Base-by-base conservation (phyloP, 2,329 filamentous ascomycete genomes). In the Penicillium fuscoglaucum region DNA sequence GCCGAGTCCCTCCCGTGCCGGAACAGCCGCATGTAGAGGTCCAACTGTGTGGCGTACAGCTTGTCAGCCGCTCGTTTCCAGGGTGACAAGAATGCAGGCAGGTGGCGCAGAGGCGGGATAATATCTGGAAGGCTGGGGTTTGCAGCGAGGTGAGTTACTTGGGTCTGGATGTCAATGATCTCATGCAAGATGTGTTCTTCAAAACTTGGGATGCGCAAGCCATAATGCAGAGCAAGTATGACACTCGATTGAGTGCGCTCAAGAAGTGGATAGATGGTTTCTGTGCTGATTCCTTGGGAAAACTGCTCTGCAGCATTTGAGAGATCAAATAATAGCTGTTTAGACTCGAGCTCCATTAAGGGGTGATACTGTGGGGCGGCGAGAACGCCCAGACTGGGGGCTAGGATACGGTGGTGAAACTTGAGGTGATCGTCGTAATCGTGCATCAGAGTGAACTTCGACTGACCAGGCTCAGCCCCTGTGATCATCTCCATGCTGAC, bases 141-240 rank as follows among this genome's bases (percentile, higher is more conserved):
- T 8, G 80, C 77, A 51, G 77, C 73, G 13, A 68, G 55, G 59
- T 79, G 79, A 12, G 81, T 79, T 74, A 83, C 80, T 64, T 80
- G 78, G 33, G 75, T 70, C 64, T 83, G 78, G 8, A 79, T 72
- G 41, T 80, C 74, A 33, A 74, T 74, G 41, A 83, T 79, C 26
- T 83, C 78, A 53, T 77, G 69, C 6, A 82, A 74, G 24, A 80
- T 73, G 21, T 79, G 63, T 1, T 79, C 79, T 57, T 83, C 79
- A 61, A 61, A 63, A 35, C 53, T 59, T 3, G 66, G 52, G 48
- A 83, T 82, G 9, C 82, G 79, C 55, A 81, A 76, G 0, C 82
- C 81, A 64, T 83, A 84, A 15, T 81, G 76, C 10, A 83, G 76
- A 5, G 77, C 80, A 59, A 83, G 80, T 4, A 83, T 81, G 33